Conservation (phyloP, 305 asterid genomes). For the Euphrasia arctica region DNA sequence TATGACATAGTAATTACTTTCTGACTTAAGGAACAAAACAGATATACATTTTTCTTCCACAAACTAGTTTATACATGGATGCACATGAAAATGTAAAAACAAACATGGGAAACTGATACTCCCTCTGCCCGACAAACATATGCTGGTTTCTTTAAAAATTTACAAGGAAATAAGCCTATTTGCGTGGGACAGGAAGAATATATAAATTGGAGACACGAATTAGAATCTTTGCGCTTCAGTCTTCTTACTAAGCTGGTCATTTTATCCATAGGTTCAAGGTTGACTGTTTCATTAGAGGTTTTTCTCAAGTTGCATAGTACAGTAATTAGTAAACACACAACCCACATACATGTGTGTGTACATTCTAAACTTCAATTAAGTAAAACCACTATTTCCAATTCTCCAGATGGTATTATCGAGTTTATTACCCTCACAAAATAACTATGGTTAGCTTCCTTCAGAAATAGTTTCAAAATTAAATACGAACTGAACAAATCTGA, state of each 20-base stretch:
- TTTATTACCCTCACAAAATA: not conserved
- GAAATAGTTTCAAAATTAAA: not conserved
- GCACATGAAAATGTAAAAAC: not conserved
- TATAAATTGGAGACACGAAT: not conserved
- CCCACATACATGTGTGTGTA: not conserved
- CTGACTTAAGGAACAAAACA: not conserved
- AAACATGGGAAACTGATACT: not conserved
- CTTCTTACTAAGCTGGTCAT: not conserved
- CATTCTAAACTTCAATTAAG: not conserved
- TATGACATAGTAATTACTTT: conserved; percentile 2
- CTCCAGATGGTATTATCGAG: not conserved
- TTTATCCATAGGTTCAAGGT: not conserved
- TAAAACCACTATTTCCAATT: not conserved
- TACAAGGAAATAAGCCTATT: not conserved
- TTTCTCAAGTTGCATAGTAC: not conserved
- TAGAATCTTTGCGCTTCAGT: not conserved
- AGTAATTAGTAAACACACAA: not conserved
- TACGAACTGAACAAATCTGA: not conserved
- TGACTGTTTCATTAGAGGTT: not conserved
- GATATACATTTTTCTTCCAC: too few relatives aligned
- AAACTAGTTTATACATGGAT: too few relatives aligned
- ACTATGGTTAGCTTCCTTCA: conserved; percentile 4
- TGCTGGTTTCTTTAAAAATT: not conserved
- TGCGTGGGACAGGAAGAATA: not conserved
- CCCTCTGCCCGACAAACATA: not conserved